Conservation (phyloP, 305 asterid genomes). For the Fraxinus angustifolia region DNA sequence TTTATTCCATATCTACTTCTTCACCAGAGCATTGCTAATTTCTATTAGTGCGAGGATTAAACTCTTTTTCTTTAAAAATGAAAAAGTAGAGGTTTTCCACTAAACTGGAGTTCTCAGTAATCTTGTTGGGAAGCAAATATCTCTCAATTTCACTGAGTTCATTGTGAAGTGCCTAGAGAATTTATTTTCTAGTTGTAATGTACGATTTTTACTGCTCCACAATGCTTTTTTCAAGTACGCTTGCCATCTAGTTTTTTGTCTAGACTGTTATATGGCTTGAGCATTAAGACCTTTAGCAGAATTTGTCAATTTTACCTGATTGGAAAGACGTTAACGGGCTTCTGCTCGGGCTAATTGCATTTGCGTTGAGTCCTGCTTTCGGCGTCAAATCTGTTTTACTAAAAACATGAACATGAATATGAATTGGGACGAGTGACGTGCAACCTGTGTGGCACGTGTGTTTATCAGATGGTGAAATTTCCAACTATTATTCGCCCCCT, state of each 20-base stretch:
- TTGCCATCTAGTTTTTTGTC: background rate
- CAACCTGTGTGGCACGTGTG: background rate
- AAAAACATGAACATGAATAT: background rate
- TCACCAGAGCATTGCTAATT: constrained; percentile 2
- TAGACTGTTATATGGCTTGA: background rate
- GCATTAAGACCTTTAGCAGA: background rate
- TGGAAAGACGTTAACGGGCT: background rate
- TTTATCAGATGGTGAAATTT: background rate
- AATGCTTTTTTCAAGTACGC: background rate
- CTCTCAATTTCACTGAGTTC: background rate
- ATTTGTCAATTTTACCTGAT: background rate
- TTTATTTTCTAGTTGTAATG: background rate
- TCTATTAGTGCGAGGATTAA: constrained; percentile 10
- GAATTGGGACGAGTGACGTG: background rate
- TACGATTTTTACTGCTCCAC: background rate
- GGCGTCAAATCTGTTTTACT: background rate
- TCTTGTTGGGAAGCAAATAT: background rate
- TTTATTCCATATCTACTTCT: background rate
- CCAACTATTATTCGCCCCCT: background rate
- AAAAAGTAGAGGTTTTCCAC: background rate
- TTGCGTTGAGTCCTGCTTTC: background rate
- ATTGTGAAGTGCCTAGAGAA: background rate
- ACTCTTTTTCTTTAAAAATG: background rate
- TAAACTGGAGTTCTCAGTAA: background rate
- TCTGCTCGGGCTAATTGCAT: background rate